These are phyloP conservation scores for Parasitella parasitica DNA, from an alignment of 371 early-diverging fungal genomes.

Conservation along the genomic window DNA sequence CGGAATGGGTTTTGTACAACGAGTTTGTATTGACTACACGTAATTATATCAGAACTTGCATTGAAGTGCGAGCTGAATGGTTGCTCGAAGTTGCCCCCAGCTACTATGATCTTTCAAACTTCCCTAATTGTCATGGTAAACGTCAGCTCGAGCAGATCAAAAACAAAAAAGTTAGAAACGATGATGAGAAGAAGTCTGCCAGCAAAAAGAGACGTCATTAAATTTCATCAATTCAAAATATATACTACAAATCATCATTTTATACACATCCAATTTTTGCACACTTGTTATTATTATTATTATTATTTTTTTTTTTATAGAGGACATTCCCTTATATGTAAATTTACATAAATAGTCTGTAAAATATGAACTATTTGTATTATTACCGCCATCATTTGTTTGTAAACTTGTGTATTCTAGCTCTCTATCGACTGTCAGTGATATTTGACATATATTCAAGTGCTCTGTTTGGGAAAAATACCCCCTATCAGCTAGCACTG, in stretches of 20 bases:
- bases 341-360: background rate
- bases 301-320: background rate
- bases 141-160: slow-evolving; percentile 70
- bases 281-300: background rate
- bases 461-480: too few species aligned
- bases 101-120: slow-evolving; percentile 75
- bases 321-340: background rate
- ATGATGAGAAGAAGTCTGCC: slow-evolving; percentile 30
- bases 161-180: slow-evolving; percentile 39
- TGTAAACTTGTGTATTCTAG: too few species aligned
- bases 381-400: too few species aligned
- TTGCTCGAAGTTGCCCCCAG: slow-evolving; percentile 84
- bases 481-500: too few species aligned
- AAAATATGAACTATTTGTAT: background rate
- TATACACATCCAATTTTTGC: background rate
- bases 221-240: background rate
- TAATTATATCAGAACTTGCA: slow-evolving; percentile 93
- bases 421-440: too few species aligned
- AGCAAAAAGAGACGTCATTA: slow-evolving; percentile 38
- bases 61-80: slow-evolving; percentile 91
- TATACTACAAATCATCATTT: background rate
- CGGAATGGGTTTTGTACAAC: slow-evolving; percentile 97
- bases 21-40: slow-evolving; percentile 97
- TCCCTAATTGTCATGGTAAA: slow-evolving; percentile 92
- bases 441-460: too few species aligned